Conservation (phyloP, 108 stramenopile species). For the Fragilaria radians region DNA sequence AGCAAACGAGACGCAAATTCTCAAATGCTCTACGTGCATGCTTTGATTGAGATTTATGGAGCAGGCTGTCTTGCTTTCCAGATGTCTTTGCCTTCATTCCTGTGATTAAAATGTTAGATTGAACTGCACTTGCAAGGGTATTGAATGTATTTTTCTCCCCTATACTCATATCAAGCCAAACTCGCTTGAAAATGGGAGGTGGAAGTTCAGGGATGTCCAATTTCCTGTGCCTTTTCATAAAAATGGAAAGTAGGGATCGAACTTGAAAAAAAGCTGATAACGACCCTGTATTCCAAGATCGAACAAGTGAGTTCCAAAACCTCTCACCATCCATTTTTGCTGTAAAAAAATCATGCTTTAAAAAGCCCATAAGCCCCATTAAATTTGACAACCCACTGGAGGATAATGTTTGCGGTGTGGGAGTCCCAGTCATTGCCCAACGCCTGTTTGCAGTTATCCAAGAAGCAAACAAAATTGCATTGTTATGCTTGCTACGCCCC, state of each 20-base stretch:
- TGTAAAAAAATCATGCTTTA: constrained; percentile 68
- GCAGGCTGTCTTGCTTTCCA: constrained; percentile 75
- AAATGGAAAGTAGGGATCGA: constrained; percentile 37
- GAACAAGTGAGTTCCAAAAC: constrained; percentile 45
- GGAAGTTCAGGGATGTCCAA: constrained; percentile 59
- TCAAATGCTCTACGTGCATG: constrained; percentile 52
- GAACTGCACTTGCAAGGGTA: constrained; percentile 58
- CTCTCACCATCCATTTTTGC: constrained; percentile 38
- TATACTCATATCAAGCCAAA: constrained; percentile 40
- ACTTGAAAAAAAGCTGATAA: constrained; percentile 60
- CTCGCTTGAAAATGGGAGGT: constrained; percentile 28
- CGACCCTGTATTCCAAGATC: constrained; percentile 44
- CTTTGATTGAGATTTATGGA: constrained; percentile 53
- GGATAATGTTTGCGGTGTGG: constrained; percentile 52
- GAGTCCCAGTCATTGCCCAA: constrained; percentile 87
- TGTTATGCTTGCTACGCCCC: constrained; percentile 53
- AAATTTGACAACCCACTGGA: constrained; percentile 46
- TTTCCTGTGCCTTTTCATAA: constrained; percentile 84
- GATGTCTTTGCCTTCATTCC: constrained; percentile 74
- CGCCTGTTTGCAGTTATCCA: constrained; percentile 66
- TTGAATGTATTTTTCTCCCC: constrained; percentile 68
- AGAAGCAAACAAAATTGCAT: constrained; percentile 64
- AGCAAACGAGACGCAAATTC: constrained; percentile 75
- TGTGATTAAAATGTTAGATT: constrained; percentile 60
- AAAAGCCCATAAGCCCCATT: constrained; percentile 46